Percentiles rank a stretch among this genome's conserved stretches.
These are phyloP conservation scores for Cryptosporidium ryanae DNA, from an alignment of 169 alveolate genomes.

Conservation along the genomic window DNA sequence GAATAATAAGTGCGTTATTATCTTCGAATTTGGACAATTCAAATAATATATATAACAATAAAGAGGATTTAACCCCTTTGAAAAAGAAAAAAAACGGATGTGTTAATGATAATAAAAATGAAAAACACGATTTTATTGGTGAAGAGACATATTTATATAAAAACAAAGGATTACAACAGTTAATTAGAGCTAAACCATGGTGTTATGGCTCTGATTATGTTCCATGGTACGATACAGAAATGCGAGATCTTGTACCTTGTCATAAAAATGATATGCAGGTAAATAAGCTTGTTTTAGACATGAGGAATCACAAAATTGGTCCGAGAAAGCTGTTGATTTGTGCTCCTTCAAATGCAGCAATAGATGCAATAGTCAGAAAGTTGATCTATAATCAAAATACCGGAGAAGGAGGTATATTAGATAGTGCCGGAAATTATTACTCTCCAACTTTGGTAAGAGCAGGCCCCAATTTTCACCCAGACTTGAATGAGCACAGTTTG, in stretches of 20 bases:
- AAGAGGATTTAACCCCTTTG: not conserved
- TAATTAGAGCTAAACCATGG: conserved; percentile 44
- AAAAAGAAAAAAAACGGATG: not conserved
- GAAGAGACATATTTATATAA: not conserved
- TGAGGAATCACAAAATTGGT: conserved; percentile 41
- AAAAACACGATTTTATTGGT: not conserved
- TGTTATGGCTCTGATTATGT: conserved; percentile 55
- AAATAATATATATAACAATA: not conserved
- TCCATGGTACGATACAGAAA: conserved; percentile 69
- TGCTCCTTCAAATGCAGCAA: conserved; percentile 99
- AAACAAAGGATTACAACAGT: conserved; percentile 9
- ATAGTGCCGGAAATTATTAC: conserved; percentile 84
- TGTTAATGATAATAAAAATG: not conserved
- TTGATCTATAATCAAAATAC: conserved; percentile 77
- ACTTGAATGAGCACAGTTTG: conserved; percentile 86
- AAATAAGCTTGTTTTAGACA: conserved; percentile 50
- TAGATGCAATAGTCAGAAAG: conserved; percentile 97
- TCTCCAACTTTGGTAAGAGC: conserved; percentile 87
- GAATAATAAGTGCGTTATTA: conserved; percentile 88
- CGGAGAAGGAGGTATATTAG: conserved; percentile 88
- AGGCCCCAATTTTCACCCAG: conserved; percentile 92
- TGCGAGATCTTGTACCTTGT: conserved; percentile 6
- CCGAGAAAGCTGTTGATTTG: conserved; percentile 90
- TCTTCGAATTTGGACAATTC: conserved; percentile 35
- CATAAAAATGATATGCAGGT: conserved; percentile 15